Evolutionary conservation across 2,329 filamentous ascomycete genomes (phyloP).

Genomic region (Penicillium fuscoglaucum): DNA sequence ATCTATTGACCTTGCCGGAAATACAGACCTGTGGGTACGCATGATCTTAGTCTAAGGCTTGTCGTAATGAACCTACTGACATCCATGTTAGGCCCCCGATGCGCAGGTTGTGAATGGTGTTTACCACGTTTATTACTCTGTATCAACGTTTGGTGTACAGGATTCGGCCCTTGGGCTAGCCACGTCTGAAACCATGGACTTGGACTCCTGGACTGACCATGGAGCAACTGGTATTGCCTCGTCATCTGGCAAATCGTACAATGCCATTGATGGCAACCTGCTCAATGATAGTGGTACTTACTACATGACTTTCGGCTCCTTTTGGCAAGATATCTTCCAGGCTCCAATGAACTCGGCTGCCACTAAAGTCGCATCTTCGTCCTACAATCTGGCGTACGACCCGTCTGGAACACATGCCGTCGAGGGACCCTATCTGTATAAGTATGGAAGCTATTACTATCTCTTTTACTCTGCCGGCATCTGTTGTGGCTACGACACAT

Average conservation of each 20-base stretch:
- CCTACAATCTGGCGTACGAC: constrained; percentile 57
- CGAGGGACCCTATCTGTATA: constrained; percentile 60
- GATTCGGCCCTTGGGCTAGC: constrained; percentile 62
- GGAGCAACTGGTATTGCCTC: constrained; percentile 40
- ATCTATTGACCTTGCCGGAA: constrained; percentile 48
- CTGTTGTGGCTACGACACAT: constrained; percentile 61
- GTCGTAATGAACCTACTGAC: not conserved
- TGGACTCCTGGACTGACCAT: constrained; percentile 36
- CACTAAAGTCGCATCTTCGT: constrained; percentile 31
- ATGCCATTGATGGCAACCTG: constrained; percentile 62
- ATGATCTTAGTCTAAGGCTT: no score
- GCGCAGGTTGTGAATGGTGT: constrained; percentile 56
- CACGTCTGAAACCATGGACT: constrained; percentile 47
- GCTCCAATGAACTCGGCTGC: constrained; percentile 49
- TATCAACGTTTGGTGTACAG: constrained; percentile 63
- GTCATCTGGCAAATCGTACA: constrained; percentile 49
- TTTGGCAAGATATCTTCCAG: constrained; percentile 67
- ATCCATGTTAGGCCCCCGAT: constrained; percentile 59
- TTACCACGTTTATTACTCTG: constrained; percentile 68
- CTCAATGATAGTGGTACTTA: constrained; percentile 46
- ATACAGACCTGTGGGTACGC: constrained; percentile 52
- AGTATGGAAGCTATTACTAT: constrained; percentile 61
- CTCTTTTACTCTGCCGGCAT: constrained; percentile 63
- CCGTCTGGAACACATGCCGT: constrained; percentile 52
- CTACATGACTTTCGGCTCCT: constrained; percentile 65